phyloP scores from a whole-genome alignment of 345 rosid genomes.

The Syzygium oleosum region DNA sequence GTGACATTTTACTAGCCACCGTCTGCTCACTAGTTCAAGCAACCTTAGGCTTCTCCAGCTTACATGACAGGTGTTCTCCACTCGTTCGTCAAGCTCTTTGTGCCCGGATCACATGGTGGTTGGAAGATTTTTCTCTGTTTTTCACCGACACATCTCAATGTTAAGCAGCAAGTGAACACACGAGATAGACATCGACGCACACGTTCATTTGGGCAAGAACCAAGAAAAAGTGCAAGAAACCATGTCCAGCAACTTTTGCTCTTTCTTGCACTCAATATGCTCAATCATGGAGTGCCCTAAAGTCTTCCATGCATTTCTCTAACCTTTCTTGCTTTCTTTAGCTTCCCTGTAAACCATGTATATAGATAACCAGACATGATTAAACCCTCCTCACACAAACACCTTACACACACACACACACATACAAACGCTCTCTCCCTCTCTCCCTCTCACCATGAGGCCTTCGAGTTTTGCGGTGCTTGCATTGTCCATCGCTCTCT shows the following conservation, averaged over 20 bases:
- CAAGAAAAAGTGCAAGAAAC: neutral
- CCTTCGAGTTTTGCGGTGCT: neutral
- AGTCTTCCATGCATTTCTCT: neutral
- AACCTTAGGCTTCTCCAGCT: neutral
- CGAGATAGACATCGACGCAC: neutral
- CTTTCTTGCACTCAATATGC: slow-evolving; percentile 9
- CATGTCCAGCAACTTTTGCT: neutral
- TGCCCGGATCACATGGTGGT: neutral
- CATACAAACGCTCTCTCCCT: neutral
- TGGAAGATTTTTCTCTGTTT: neutral
- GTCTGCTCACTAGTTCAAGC: neutral
- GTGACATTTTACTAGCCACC: neutral
- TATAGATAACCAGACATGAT: neutral
- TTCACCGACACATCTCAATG: neutral
- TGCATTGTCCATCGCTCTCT: slow-evolving; percentile 3
- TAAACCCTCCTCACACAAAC: neutral
- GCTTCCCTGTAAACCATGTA: slow-evolving; percentile 3
- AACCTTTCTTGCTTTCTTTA: neutral
- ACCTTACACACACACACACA: neutral
- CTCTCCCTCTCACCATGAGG: slow-evolving; percentile 7
- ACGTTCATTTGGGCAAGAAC: neutral
- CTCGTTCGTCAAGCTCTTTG: neutral
- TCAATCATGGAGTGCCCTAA: neutral
- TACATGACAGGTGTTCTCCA: neutral
- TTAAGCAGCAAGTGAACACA: neutral